These are phyloP conservation scores for Coemansia sp. DNA, from an alignment of 192 early-diverging fungal genomes.

Conservation along the genomic window DNA sequence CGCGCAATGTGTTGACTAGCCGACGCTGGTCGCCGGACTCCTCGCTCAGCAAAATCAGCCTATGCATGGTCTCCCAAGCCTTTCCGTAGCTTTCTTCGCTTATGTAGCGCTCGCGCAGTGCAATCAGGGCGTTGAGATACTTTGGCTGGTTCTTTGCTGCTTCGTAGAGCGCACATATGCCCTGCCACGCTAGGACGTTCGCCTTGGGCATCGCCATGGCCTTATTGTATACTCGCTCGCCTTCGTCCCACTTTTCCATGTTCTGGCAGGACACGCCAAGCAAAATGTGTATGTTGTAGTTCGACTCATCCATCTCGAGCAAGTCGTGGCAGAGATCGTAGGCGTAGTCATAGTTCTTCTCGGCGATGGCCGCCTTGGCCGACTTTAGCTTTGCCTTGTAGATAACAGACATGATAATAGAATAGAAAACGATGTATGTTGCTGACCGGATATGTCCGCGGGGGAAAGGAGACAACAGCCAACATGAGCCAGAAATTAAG, in stretches of 20 bases:
- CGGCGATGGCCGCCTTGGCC: slow-evolving; percentile 46
- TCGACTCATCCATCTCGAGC: slow-evolving; percentile 47
- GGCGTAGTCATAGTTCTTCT: slow-evolving; percentile 51
- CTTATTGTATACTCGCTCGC: slow-evolving; percentile 59
- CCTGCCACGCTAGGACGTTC: slow-evolving; percentile 70
- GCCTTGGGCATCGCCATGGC: slow-evolving; percentile 63
- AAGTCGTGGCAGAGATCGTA: slow-evolving; percentile 55
- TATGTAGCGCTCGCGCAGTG: slow-evolving; percentile 37
- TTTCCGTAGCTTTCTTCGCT: slow-evolving; percentile 40
- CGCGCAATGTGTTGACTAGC: slow-evolving; percentile 33
- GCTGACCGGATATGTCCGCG: neutral
- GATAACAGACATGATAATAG: slow-evolving; percentile 46
- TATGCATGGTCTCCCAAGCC: slow-evolving; percentile 59
- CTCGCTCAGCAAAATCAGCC: slow-evolving; percentile 59
- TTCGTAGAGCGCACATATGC: slow-evolving; percentile 67
- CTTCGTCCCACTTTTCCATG: slow-evolving; percentile 59
- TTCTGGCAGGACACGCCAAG: slow-evolving; percentile 72
- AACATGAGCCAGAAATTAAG: neutral
- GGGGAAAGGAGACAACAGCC: neutral
- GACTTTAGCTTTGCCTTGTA: slow-evolving; percentile 55
- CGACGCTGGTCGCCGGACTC: slow-evolving; percentile 41
- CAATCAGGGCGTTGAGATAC: slow-evolving; percentile 29
- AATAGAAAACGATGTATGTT: neutral
- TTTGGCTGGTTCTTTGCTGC: slow-evolving; percentile 19
- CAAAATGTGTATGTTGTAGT: slow-evolving; percentile 60